Evolutionary conservation across 2,329 filamentous ascomycete species (phyloP), one percentile per base, ranked within the genome.

Genomic region (Diplodia seriata): DNA sequence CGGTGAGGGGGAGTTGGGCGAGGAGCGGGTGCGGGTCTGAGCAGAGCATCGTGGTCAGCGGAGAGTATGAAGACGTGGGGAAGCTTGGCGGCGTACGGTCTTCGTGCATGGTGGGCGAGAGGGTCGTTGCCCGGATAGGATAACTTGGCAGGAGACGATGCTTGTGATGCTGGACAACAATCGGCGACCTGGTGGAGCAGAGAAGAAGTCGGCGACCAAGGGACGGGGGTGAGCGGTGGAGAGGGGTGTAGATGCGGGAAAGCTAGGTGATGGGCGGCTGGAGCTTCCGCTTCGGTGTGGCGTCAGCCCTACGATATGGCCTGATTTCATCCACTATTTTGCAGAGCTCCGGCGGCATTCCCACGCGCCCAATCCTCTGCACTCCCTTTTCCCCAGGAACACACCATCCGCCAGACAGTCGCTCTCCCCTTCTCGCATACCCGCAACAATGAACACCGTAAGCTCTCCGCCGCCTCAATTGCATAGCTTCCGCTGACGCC

Each of bases 1-100:
- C 93, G 61, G 93, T 96, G 67, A 99, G 84, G 36, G 95, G 93
- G 50, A 98, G 89, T 81, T 99, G 95, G 72, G 94, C 91, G 56
- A 99, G 89, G 71, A 97, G 88, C 18, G 91, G 92, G 81, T 97
- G 93, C 18, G 93, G 89, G 71, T 80, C 81, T 83, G 66, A 26
- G 23, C 14, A 20, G 20, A n/a, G 31, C 29, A 7, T 57, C 38
- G 63, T 61, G n/a, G 47, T 68, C 31, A 66, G 59, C 56, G 18
- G 36, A 26, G 54, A 49, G 65, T 26, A 33, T 61, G 64, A n/a
- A n/a, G 57, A 66, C 69, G n/a, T 53, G 33, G 55, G 53, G 65
- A 67, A 20, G 67, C 47, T 63, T 8, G 7, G 59, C 49, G 43
- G 70, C 71, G 56, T 69, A 76, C 76, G 74, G 68, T 76, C 74